Conservation (phyloP, 805 yeast genomes). For the Komagataella ulmi region DNA sequence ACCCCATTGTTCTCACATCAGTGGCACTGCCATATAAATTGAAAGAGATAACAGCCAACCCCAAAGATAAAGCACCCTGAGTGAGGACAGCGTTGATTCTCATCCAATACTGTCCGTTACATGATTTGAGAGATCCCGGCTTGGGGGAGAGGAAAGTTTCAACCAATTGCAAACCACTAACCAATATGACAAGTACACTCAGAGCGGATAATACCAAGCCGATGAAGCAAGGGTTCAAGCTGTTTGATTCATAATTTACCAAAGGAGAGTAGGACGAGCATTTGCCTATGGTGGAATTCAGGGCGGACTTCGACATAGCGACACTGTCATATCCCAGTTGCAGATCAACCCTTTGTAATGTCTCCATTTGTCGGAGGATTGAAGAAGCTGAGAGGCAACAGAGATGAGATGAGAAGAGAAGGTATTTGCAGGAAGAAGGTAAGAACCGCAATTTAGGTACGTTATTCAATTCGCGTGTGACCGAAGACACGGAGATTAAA, state of each 20-base stretch:
- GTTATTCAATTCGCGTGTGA: background rate
- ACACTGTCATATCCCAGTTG: background rate
- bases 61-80: conserved; percentile 3
- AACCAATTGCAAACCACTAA: conserved; percentile 11
- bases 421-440: background rate
- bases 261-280: background rate
- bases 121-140: conserved; percentile 1
- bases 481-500: background rate
- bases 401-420: background rate
- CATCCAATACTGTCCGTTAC: conserved; percentile 3
- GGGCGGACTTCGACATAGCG: background rate
- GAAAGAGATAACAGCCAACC: background rate
- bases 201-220: conserved; percentile 7
- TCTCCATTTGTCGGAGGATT: background rate
- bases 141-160: conserved; percentile 2
- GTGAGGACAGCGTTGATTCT: conserved; percentile 2
- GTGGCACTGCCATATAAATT: background rate
- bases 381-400: background rate
- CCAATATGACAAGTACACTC: conserved; percentile 4
- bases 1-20: conserved; percentile 5
- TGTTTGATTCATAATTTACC: conserved; percentile 6
- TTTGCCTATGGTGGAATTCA: background rate
- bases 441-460: background rate
- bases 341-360: background rate
- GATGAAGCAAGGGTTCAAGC: conserved; percentile 18